phyloP scores from a whole-genome alignment of 371 early-diverging fungal genomes.

The Mucor indicus region DNA sequence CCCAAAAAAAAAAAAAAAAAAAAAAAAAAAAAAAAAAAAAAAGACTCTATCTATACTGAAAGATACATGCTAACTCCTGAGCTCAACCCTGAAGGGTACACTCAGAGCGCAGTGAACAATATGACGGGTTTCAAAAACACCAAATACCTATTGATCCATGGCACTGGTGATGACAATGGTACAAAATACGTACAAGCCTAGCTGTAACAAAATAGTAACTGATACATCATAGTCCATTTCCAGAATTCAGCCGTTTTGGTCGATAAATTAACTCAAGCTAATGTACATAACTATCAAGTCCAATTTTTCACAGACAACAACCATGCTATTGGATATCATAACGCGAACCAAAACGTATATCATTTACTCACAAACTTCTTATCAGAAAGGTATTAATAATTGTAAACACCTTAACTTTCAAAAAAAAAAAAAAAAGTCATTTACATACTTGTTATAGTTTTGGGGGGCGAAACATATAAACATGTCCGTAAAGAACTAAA shows the following conservation, averaged over 20 bases:
- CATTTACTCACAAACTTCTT: constrained; percentile 40
- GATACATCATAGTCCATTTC: constrained; percentile 32
- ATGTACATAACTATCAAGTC: constrained; percentile 73
- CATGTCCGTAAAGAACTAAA: constrained; percentile 38
- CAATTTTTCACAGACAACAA: constrained; percentile 90
- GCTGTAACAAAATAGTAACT: not conserved
- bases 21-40: not conserved
- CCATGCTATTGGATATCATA: constrained; percentile 77
- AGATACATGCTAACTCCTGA: constrained; percentile 89
- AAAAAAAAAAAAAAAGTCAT: not conserved
- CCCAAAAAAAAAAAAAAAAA: no score
- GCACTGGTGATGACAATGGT: constrained; percentile 84
- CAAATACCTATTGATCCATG: constrained; percentile 82
- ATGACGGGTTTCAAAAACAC: constrained; percentile 77
- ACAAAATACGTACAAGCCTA: not conserved
- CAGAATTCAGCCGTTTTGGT: constrained; percentile 83
- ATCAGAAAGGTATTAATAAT: constrained; percentile 35
- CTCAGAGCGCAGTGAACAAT: constrained; percentile 66
- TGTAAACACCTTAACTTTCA: not conserved
- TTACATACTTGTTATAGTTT: constrained; percentile 19
- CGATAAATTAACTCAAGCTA: constrained; percentile 66
- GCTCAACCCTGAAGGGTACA: constrained; percentile 76
- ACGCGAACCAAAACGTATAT: constrained; percentile 66
- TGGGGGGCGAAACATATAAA: constrained; percentile 44
- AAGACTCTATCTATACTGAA: constrained; percentile 92